Percentiles rank a stretch among this genome's conserved stretches.
These are phyloP conservation scores for Aspergillus diversus DNA, from an alignment of 495 filamentous ascomycete genomes.

Conservation along the genomic window DNA sequence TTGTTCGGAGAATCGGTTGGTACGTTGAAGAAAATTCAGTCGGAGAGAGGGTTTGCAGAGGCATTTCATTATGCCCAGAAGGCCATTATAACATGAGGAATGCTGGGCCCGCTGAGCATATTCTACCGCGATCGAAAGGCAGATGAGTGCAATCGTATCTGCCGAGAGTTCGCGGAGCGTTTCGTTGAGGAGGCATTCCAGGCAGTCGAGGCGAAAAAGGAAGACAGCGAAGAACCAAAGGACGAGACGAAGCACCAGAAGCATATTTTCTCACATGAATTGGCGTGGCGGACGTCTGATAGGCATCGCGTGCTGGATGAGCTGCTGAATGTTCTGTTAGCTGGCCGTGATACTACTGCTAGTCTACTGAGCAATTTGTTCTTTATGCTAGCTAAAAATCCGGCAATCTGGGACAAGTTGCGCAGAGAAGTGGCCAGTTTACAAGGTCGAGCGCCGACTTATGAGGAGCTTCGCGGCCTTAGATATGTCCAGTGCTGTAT, in stretches of 20 bases:
- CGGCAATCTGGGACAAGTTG: slow-evolving; percentile 46
- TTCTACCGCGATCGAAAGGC: slow-evolving; percentile 6
- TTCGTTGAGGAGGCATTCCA: slow-evolving; percentile 12
- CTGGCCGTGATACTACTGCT: slow-evolving; percentile 64
- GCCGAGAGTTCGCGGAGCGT: neutral
- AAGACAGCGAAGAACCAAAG: neutral
- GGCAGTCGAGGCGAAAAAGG: neutral
- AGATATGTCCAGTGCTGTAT: slow-evolving; percentile 73
- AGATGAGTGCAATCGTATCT: neutral
- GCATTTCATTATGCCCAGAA: slow-evolving; percentile 53
- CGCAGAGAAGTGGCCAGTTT: slow-evolving; percentile 50
- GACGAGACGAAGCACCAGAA: neutral
- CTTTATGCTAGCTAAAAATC: slow-evolving; percentile 55
- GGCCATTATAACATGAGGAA: neutral
- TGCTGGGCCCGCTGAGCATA: slow-evolving; percentile 8
- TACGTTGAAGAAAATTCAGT: neutral
- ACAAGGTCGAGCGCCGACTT: slow-evolving; percentile 22
- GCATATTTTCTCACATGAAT: slow-evolving; percentile 17
- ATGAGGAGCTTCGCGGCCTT: slow-evolving; percentile 75
- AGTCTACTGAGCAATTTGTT: slow-evolving; percentile 60
- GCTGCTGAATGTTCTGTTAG: slow-evolving; percentile 47
- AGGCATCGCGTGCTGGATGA: slow-evolving; percentile 4
- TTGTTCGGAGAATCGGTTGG: slow-evolving; percentile 52
- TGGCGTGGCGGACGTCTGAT: slow-evolving; percentile 14
- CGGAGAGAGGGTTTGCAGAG: slow-evolving; percentile 24